phyloP scores from a whole-genome alignment of 768 basidiomycete species.

The Panus rudis region DNA sequence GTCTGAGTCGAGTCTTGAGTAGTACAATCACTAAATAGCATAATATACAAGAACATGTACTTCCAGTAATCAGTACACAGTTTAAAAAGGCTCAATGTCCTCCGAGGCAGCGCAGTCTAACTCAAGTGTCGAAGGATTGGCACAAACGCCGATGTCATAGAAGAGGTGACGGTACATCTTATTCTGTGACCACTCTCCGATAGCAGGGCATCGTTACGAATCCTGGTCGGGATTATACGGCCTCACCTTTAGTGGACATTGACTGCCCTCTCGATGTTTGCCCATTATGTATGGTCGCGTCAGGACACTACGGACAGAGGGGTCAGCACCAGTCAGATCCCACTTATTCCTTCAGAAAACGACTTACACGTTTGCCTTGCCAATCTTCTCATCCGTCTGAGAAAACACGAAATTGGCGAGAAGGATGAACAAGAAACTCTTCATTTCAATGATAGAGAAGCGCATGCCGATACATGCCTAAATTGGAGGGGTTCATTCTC shows the following conservation, averaged over 20 bases:
- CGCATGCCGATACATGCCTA: conserved; percentile 81
- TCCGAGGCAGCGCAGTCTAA: no score
- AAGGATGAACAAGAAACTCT: conserved; percentile 65
- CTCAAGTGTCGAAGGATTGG: no score
- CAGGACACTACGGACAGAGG: conserved; percentile 11
- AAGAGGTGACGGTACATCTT: no score
- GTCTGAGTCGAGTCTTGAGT: no score
- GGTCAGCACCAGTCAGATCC: neutral
- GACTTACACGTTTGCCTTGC: conserved; percentile 62
- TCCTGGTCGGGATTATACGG: conserved; percentile 13
- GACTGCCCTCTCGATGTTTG: conserved; percentile 22
- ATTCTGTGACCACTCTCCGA: no score
- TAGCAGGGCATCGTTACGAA: no score
- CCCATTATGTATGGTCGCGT: conserved; percentile 23
- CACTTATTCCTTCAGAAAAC: neutral
- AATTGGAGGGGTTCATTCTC: neutral
- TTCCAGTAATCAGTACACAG: no score
- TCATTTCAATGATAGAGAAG: conserved; percentile 81
- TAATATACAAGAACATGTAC: no score
- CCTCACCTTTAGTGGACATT: conserved; percentile 22
- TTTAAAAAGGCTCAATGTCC: no score
- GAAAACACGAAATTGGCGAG: conserved; percentile 69
- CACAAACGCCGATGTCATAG: no score
- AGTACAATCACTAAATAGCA: no score
- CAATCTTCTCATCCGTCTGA: conserved; percentile 68